These are phyloP conservation scores for Cryphonectria naterciae DNA, from an alignment of 2,329 filamentous ascomycete species.

Conservation along the genomic window DNA sequence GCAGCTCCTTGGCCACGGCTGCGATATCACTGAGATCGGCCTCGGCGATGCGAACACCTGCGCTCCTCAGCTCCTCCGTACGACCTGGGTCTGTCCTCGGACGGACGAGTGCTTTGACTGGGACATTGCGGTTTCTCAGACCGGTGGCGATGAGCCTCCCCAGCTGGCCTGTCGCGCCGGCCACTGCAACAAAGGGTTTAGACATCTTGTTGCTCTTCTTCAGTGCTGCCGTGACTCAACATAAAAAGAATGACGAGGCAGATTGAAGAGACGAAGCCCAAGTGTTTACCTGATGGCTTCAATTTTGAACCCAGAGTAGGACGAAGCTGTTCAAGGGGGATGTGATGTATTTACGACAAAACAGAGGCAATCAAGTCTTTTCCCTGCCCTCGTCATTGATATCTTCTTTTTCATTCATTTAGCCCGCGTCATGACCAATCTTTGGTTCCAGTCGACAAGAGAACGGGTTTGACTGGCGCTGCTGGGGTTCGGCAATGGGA, in stretches of 20 bases:
- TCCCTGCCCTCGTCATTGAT: background rate
- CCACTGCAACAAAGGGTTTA: conserved; percentile 28
- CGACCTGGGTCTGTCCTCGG: conserved; percentile 25
- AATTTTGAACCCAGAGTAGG: background rate
- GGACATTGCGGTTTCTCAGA: conserved; percentile 25
- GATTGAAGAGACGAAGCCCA: background rate
- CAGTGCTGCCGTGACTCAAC: background rate
- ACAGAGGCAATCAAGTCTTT: background rate
- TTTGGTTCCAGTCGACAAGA: background rate
- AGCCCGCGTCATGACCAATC: background rate
- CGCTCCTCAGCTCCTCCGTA: conserved; percentile 18
- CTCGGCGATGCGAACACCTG: conserved; percentile 24
- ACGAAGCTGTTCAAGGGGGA: background rate
- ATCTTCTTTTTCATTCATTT: background rate
- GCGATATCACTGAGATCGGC: conserved; percentile 26
- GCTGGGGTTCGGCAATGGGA: background rate
- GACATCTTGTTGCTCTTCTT: conserved; percentile 19
- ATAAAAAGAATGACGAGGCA: background rate
- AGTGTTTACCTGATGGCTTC: background rate
- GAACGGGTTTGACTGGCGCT: background rate
- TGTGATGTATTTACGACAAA: background rate
- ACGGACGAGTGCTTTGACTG: conserved; percentile 30
- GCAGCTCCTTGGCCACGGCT: conserved; percentile 22
- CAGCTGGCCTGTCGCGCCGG: conserved; percentile 30
- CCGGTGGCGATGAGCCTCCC: conserved; percentile 26